Conservation (phyloP, 768 basidiomycete genomes). For the Ephemerocybe angulata region DNA sequence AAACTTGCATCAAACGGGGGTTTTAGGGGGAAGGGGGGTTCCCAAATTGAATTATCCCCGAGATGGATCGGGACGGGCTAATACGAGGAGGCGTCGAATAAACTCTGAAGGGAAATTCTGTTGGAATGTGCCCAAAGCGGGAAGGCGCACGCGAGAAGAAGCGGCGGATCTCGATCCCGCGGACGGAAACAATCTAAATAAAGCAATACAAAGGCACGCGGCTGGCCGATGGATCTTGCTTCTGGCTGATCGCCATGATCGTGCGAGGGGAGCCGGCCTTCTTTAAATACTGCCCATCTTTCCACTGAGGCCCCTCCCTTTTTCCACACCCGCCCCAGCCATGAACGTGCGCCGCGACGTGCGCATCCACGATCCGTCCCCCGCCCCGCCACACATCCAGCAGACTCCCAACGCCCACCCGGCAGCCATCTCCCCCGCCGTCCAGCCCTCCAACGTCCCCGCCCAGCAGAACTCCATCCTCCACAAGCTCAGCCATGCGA, state of each 20-base stretch:
- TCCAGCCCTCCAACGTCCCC: conserved; percentile 30
- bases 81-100: conserved; percentile 29
- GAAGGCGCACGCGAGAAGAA: conserved; percentile 30
- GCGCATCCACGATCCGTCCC: conserved; percentile 57
- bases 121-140: conserved; percentile 15
- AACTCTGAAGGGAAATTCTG: conserved; percentile 35
- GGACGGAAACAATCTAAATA: conserved; percentile 46
- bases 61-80: too few relatives aligned
- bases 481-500: conserved; percentile 77
- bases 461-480: conserved; percentile 45
- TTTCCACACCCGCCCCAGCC: conserved; percentile 26
- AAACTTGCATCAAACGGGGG: too few relatives aligned
- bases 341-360: conserved; percentile 41
- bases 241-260: conserved; percentile 61
- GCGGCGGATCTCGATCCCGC: conserved; percentile 35
- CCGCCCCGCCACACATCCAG: conserved; percentile 22
- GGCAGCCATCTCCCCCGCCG: conserved; percentile 40
- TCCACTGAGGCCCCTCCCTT: conserved; percentile 40
- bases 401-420: conserved; percentile 39
- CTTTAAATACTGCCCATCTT: conserved; percentile 46
- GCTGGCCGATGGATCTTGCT: conserved; percentile 35
- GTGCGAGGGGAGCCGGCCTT: conserved; percentile 49
- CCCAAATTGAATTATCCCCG: too few relatives aligned
- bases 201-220: conserved; percentile 59
- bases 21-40: too few relatives aligned